Evolutionary conservation across 768 basidiomycete genomes (phyloP).

Genomic region (Phlegmacium glaucopus): DNA sequence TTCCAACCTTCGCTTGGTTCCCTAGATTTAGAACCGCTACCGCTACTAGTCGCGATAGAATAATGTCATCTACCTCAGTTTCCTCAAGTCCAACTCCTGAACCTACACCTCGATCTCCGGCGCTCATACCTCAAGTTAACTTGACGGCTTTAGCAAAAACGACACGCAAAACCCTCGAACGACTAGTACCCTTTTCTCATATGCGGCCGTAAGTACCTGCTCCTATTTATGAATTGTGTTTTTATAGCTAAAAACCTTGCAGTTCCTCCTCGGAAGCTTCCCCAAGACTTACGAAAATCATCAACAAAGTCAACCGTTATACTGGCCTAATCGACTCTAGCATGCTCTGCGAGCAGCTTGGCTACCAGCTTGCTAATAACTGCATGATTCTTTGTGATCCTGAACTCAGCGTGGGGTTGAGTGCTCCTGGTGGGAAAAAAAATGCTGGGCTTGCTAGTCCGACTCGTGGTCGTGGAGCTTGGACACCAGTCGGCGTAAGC

Average conservation of each 20-base stretch:
- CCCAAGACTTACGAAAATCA: conserved; percentile 24
- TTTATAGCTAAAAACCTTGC: neutral
- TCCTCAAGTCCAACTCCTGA: neutral
- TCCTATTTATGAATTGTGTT: neutral
- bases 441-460: neutral
- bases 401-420: conserved; percentile 2
- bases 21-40: too few species aligned
- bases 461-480: conserved; percentile 4
- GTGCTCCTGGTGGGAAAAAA: neutral
- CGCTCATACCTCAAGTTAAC: conserved; percentile 25
- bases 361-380: conserved; percentile 24
- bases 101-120: neutral
- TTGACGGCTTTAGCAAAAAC: conserved; percentile 24
- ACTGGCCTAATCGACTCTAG: conserved; percentile 27
- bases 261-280: conserved; percentile 18
- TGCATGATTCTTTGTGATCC: conserved; percentile 22
- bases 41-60: neutral
- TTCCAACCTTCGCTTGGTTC: too few species aligned
- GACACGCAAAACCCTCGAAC: conserved; percentile 35
- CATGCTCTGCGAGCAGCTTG: conserved; percentile 26
- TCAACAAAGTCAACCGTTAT: conserved; percentile 21
- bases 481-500: conserved; percentile 13
- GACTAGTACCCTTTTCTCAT: conserved; percentile 32
- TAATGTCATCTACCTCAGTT: neutral
- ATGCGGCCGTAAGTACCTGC: conserved; percentile 25